A percentile compares a stretch with the other conserved stretches of the same genome.
These are phyloP conservation scores for Selaginella tamariscina DNA, from an alignment of 75 land plant species.

Conservation along the genomic window DNA sequence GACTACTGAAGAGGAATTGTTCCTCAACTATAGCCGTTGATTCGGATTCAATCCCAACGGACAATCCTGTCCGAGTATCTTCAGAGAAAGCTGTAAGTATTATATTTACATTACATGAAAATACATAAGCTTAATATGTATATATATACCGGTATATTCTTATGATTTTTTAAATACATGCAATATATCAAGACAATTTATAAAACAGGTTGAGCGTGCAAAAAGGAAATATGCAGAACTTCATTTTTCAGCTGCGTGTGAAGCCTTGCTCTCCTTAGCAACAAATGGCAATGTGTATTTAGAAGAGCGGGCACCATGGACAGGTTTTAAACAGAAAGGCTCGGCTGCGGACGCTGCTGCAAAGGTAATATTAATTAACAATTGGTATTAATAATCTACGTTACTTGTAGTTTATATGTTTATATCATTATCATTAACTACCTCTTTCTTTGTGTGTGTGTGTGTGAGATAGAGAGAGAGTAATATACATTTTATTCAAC, in stretches of 20 bases:
- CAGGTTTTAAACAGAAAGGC: conserved; percentile 72
- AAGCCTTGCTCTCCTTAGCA: conserved; percentile 62
- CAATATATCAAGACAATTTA: not conserved
- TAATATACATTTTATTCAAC: too few relatives aligned
- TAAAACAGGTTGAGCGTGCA: conserved; percentile 56
- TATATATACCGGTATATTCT: not conserved
- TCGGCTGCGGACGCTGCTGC: conserved; percentile 63
- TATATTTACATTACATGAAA: too few relatives aligned
- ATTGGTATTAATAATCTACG: not conserved
- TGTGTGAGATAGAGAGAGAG: too few relatives aligned
- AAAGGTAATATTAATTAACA: conserved; percentile 35
- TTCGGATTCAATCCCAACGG: conserved; percentile 48
- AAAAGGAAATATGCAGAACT: conserved; percentile 40
- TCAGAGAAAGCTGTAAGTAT: conserved; percentile 50
- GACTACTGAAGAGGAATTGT: conserved; percentile 86
- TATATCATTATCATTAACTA: too few relatives aligned
- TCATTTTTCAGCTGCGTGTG: conserved; percentile 71
- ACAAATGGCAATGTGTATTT: conserved; percentile 79
- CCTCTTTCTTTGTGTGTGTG: too few relatives aligned
- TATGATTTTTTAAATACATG: not conserved
- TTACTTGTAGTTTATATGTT: too few relatives aligned
- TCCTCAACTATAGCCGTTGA: conserved; percentile 60
- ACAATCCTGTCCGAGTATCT: conserved; percentile 41
- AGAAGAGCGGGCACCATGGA: conserved; percentile 88
- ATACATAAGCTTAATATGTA: not conserved